Conservation (phyloP, 208 protist genomes). For the Acanthamoeba culbertsoni region DNA sequence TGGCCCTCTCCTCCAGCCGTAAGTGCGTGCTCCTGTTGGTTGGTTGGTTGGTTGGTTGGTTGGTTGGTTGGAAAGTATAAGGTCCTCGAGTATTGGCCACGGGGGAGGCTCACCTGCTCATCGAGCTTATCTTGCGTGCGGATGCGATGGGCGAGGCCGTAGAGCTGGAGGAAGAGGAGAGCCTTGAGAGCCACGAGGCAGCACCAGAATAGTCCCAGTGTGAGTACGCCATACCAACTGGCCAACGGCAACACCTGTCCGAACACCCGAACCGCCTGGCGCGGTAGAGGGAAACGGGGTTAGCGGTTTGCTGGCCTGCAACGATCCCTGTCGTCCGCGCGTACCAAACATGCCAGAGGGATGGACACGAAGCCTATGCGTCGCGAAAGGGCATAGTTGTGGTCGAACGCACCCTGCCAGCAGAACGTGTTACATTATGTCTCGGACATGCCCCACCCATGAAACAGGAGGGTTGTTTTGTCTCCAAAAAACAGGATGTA, state of each 20-base stretch:
- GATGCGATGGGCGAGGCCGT: background rate
- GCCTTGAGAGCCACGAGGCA: slow-evolving; percentile 24
- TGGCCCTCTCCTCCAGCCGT: background rate
- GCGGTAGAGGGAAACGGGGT: background rate
- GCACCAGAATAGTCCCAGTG: background rate
- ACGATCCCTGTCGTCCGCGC: background rate
- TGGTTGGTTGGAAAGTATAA: too few relatives aligned
- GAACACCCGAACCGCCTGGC: slow-evolving; percentile 21
- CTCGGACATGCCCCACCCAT: background rate
- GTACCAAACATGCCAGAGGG: slow-evolving; percentile 15
- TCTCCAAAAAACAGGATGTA: background rate
- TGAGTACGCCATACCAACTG: background rate
- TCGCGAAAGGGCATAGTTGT: slow-evolving; percentile 23
- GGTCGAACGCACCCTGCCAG: background rate
- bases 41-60: too few relatives aligned
- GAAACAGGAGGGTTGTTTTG: background rate
- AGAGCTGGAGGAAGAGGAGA: slow-evolving; percentile 20
- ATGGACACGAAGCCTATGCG: slow-evolving; percentile 33
- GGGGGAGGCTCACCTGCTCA: background rate
- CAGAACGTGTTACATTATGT: background rate
- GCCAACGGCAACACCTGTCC: slow-evolving; percentile 23
- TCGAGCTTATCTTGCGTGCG: background rate
- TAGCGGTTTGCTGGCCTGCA: too few relatives aligned
- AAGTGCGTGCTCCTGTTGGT: background rate
- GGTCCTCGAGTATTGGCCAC: background rate